Evolutionary conservation across 768 basidiomycete genomes (phyloP).

Genomic region (Podaxis sp.): DNA sequence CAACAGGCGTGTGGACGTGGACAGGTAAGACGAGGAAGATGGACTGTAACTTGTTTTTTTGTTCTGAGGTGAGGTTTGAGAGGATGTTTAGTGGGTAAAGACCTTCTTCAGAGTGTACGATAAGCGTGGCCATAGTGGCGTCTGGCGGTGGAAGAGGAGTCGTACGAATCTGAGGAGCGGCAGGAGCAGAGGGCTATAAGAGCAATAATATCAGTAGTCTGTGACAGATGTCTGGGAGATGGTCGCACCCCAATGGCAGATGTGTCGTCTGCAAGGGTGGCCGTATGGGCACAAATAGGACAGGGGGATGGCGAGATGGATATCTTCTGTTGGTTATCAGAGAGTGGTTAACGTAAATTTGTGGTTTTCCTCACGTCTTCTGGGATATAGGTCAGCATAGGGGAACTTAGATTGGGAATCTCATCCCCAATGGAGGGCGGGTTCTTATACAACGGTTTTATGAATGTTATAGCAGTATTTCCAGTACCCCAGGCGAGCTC

Average conservation of each 20-base stretch:
- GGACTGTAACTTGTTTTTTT: not conserved
- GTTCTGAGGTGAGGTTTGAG: not conserved
- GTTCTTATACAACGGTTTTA: too few species aligned
- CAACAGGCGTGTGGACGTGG: not conserved
- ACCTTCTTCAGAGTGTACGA: not conserved
- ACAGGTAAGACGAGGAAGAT: not conserved
- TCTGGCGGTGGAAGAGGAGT: not conserved
- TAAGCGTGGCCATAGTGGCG: not conserved
- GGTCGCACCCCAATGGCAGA: not conserved
- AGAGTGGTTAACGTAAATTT: not conserved
- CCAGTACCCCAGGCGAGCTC: too few species aligned
- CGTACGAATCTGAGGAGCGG: not conserved
- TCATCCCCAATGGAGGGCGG: too few species aligned
- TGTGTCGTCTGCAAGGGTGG: not conserved
- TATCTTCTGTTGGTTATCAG: not conserved
- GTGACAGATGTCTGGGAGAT: not conserved
- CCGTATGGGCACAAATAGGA: not conserved
- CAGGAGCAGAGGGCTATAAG: not conserved
- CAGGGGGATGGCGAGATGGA: not conserved
- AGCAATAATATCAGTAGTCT: not conserved
- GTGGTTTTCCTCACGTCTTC: not conserved
- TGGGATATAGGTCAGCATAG: not conserved
- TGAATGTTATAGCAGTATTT: too few species aligned
- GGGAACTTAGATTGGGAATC: too few species aligned
- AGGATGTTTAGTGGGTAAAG: not conserved